phyloP scores from a whole-genome alignment of 805 yeast species.

The Candida golubevii region DNA sequence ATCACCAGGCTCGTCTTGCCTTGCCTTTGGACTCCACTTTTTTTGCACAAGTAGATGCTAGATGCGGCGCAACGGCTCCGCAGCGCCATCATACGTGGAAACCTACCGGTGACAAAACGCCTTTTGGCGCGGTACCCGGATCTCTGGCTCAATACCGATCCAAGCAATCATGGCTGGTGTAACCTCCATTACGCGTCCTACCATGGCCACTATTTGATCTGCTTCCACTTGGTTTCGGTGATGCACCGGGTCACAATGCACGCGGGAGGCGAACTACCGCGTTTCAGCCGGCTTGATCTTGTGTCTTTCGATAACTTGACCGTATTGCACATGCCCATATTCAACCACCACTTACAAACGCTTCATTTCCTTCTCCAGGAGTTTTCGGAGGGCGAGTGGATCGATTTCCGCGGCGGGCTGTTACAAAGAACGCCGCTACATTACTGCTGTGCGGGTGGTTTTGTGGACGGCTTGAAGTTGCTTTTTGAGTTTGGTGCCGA shows the following conservation, averaged over 20 bases:
- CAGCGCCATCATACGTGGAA: conserved; percentile 59
- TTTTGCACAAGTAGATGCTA: conserved; percentile 35
- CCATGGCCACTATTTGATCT: conserved; percentile 65
- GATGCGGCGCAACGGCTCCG: conserved; percentile 68
- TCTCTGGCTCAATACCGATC: conserved; percentile 62
- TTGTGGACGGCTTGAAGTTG: conserved; percentile 57
- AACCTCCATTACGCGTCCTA: conserved; percentile 77
- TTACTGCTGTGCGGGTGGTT: conserved; percentile 57
- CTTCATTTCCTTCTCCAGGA: conserved; percentile 62
- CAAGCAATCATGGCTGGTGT: conserved; percentile 69
- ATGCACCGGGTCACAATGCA: conserved; percentile 20
- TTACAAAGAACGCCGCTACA: conserved; percentile 58
- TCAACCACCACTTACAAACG: conserved; percentile 59
- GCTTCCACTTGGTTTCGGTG: conserved; percentile 51
- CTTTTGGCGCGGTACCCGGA: conserved; percentile 66
- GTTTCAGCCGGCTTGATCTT: conserved; percentile 24
- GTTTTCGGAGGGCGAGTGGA: conserved; percentile 39
- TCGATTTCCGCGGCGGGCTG: conserved; percentile 54
- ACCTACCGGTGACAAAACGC: conserved; percentile 58
- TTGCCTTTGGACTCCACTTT: too few species aligned
- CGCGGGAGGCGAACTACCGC: neutral
- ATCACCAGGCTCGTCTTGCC: too few species aligned
- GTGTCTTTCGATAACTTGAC: conserved; percentile 55
- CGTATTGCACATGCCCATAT: conserved; percentile 66
- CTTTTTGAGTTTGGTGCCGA: conserved; percentile 69